These are phyloP conservation scores for Peronospora tabacina DNA, from an alignment of 352 stramenopile species.

Conservation along the genomic window DNA sequence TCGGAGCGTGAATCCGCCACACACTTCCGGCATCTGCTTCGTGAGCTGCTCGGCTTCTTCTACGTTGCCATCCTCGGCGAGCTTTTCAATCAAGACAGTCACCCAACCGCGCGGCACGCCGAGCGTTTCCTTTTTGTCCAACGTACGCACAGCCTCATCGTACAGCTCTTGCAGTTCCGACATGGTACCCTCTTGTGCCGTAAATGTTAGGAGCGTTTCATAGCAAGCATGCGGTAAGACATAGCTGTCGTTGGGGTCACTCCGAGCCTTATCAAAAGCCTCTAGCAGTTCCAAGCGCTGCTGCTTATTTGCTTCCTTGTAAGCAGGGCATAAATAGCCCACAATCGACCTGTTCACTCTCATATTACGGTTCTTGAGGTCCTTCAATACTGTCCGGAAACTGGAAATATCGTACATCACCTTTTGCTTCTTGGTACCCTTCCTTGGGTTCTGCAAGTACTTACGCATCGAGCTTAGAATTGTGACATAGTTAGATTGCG, in stretches of 20 bases:
- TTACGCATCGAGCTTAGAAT: constrained; percentile 49
- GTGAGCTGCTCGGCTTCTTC: constrained; percentile 34
- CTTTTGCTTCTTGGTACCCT: constrained; percentile 16
- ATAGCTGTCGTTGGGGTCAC: constrained; percentile 33
- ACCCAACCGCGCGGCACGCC: constrained; percentile 43
- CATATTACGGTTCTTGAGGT: constrained; percentile 33
- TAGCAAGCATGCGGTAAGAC: constrained; percentile 40
- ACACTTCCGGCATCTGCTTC: constrained; percentile 34
- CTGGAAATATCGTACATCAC: constrained; percentile 33
- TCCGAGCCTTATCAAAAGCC: constrained; percentile 33
- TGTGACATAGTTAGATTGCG: constrained; percentile 36
- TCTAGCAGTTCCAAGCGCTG: constrained; percentile 53
- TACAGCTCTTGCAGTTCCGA: constrained; percentile 38
- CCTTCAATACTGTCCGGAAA: constrained; percentile 38
- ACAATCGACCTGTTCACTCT: constrained; percentile 37
- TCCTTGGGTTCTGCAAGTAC: constrained; percentile 9
- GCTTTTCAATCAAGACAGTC: constrained; percentile 35
- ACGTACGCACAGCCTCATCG: constrained; percentile 35
- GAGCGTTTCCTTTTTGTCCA: constrained; percentile 20
- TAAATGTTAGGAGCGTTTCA: constrained; percentile 35
- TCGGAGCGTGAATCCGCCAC: constrained; percentile 38
- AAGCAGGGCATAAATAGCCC: constrained; percentile 37
- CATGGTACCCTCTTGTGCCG: constrained; percentile 29
- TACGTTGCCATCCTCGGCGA: constrained; percentile 28
- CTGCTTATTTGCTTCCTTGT: constrained; percentile 39